Evolutionary conservation across 2,329 filamentous ascomycete species (phyloP).

Genomic region (Chaetoscypha palmicola): DNA sequence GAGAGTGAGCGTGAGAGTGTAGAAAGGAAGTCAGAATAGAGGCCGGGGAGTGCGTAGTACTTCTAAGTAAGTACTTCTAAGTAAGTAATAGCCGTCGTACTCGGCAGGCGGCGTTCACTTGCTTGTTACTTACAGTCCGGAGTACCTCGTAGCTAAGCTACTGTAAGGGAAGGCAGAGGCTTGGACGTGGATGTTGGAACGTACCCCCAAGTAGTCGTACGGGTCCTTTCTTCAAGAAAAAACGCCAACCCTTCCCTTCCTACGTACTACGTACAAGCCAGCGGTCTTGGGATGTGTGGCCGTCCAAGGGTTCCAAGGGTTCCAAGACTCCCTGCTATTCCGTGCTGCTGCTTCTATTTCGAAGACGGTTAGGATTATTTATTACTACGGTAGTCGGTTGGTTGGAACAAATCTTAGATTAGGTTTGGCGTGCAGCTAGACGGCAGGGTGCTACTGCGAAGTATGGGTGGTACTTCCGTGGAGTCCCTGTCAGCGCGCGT

Average conservation of each 20-base stretch:
- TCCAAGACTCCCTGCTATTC: no score
- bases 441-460: not conserved
- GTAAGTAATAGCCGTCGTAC: not conserved
- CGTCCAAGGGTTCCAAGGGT: no score
- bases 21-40: not conserved
- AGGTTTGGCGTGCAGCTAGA: constrained; percentile 1
- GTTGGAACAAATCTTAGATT: constrained; percentile 8
- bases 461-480: not conserved
- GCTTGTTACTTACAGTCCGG: not conserved
- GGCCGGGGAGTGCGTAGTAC: not conserved
- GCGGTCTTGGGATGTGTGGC: no score
- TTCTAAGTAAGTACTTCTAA: no score
- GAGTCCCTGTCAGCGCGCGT: not conserved
- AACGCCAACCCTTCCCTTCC: not conserved
- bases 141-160: not conserved
- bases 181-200: not conserved
- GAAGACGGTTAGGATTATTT: no score
- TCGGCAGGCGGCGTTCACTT: not conserved
- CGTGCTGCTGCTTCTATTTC: not conserved
- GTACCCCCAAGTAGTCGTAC: not conserved
- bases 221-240: constrained; percentile 1
- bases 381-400: not conserved
- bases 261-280: not conserved
- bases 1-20: not conserved
- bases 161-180: not conserved